phyloP scores from a whole-genome alignment of 192 early-diverging fungal species.

The Haplosporangium gracile region DNA sequence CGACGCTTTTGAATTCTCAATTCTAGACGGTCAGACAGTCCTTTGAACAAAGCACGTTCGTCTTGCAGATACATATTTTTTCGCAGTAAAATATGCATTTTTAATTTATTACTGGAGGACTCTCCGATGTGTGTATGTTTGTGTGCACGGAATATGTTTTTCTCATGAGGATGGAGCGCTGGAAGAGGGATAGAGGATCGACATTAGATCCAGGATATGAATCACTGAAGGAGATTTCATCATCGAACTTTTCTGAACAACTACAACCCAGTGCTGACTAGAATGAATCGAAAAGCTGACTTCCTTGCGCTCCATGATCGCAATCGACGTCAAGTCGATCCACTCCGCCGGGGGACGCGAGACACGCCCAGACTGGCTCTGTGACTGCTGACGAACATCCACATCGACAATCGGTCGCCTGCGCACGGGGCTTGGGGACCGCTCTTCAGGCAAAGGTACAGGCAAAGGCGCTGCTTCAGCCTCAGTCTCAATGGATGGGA shows the following conservation, averaged over 20 bases:
- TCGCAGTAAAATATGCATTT: no score
- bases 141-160: not conserved
- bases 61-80: no score
- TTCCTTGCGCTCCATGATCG: conserved; percentile 19
- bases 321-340: conserved; percentile 32
- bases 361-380: not conserved
- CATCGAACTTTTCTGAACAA: conserved; percentile 16
- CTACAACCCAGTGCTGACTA: conserved; percentile 16
- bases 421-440: not conserved
- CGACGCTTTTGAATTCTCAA: not conserved
- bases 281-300: conserved; percentile 17
- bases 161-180: not conserved
- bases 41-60: not conserved
- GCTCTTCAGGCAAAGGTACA: not conserved
- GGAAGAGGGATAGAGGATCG: conserved; percentile 6
- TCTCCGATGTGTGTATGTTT: not conserved
- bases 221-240: not conserved
- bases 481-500: not conserved
- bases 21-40: not conserved
- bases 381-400: not conserved
- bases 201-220: conserved; percentile 22
- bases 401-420: not conserved
- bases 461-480: not conserved
- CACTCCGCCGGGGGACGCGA: conserved; percentile 9
- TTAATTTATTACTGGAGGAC: not conserved